Evolutionary conservation across 331 rosid species (phyloP), one percentile per base, ranked within the genome.

Genomic region (Pyracantha coccinea): DNA sequence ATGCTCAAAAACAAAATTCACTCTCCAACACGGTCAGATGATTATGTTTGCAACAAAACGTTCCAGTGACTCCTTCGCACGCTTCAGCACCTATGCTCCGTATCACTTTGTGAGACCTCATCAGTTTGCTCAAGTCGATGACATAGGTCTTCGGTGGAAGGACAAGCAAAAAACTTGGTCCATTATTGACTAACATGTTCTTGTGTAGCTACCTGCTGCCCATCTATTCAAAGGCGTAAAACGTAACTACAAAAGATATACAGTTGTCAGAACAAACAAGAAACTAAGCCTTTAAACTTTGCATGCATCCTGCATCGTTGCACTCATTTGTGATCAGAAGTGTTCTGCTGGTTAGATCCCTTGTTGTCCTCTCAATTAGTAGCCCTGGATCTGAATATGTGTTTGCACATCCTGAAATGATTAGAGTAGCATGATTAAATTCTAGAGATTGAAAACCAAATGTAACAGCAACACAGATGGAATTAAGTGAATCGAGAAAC

Each of bases 391-490:
- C 76, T 74, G 83, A 81, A 32, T 80, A 89, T 76, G 77, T 66
- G 81, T 79, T 76, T 82, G 80, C 83, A 86, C 59, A 17, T 58
- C 83, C 97, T 95, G 97, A 74, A 90, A 87, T 52, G 20, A 73
- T 76, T 23, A 69, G 77, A 81, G 66, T 27, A 60, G 60, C 33
- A 24, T 38, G 11, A 31, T 78, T 31, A 58, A 75, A 38, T 50
- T 45, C 59, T 31, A 15, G 17, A 23, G 29, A 24, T 17, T 45
- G 31, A 12, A 38, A 59, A 70, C 8, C 64, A 66, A 1, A 71
- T 17, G 45, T 27, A 35, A 19, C 66, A 23, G 54, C 4, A 31
- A 50, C 2, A 41, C 47, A 27, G 16, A 52, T 17, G 60, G 55
- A 25, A 47, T 59, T 17, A 47, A 29, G 57, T 50, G 19, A 69